Evolutionary conservation across 2,329 filamentous ascomycete genomes (phyloP).

Genomic region (Pseudofabraea citricarpa): DNA sequence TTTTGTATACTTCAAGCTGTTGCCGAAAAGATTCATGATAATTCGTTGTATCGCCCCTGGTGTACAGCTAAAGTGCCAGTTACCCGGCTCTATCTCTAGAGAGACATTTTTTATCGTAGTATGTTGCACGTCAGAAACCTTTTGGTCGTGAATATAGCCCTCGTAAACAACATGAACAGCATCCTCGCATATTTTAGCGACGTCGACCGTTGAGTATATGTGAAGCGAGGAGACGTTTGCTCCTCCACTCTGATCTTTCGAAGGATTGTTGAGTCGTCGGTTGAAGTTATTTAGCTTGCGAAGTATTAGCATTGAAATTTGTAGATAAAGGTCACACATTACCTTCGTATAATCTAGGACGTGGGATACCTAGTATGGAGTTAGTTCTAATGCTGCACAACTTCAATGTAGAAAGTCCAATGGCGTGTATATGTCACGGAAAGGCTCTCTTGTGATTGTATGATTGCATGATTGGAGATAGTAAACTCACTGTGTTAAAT

Average conservation of each 20-base stretch:
- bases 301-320: neutral
- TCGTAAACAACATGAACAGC: constrained; percentile 4
- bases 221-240: neutral
- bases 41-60: constrained; percentile 43
- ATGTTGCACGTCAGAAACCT: neutral
- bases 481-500: constrained; percentile 1
- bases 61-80: constrained; percentile 36
- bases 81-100: constrained; percentile 6
- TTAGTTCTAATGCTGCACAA: no score
- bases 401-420: no score
- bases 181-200: constrained; percentile 9
- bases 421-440: no score
- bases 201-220: constrained; percentile 6
- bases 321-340: constrained; percentile 2
- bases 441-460: no score
- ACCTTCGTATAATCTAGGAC: constrained; percentile 41
- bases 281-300: constrained; percentile 7
- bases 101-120: neutral
- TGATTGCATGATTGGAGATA: no score
- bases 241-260: neutral
- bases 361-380: constrained; percentile 18
- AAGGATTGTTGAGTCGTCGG: neutral
- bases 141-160: neutral
- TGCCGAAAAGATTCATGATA: constrained; percentile 57
- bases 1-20: constrained; percentile 54